Evolutionary conservation across 2,329 filamentous ascomycete genomes (phyloP).

Genomic region (Neonectria punicea): DNA sequence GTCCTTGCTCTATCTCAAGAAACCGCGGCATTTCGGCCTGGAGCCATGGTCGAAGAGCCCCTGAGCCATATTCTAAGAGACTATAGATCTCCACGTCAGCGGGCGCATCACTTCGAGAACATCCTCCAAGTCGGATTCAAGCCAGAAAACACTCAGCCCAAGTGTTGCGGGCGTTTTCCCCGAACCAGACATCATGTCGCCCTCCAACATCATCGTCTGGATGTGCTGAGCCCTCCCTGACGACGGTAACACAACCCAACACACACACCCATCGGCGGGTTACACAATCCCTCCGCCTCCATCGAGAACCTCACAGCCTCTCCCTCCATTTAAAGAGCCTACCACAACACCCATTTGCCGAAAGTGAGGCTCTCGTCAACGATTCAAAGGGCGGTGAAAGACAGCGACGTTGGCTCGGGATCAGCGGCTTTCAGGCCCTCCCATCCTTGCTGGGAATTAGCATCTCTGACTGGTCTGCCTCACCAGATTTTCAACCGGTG

Average conservation of each 20-base stretch:
- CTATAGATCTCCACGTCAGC: too few species aligned
- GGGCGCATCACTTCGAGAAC: neutral
- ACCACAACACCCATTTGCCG: neutral
- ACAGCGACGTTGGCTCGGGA: neutral
- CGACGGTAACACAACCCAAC: constrained; percentile 8
- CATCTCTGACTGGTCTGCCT: constrained; percentile 9
- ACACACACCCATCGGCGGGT: constrained; percentile 1
- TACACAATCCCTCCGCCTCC: constrained; percentile 7
- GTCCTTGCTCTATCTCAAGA: neutral
- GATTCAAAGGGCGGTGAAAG: constrained; percentile 6
- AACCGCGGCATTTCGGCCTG: neutral
- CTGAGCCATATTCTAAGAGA: neutral
- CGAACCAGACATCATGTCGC: neutral
- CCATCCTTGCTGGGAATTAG: constrained; percentile 3
- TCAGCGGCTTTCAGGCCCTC: constrained; percentile 8
- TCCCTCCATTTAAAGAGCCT: neutral
- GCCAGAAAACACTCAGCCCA: neutral
- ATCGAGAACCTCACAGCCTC: neutral
- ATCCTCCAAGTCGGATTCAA: neutral
- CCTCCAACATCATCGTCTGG: neutral
- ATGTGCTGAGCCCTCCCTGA: neutral
- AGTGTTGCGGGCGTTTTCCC: neutral
- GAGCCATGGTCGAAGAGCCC: neutral
- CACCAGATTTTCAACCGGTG: constrained; percentile 13
- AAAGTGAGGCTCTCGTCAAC: constrained; percentile 8